Evolutionary conservation across 1,284 basidiomycete species (phyloP), one percentile per base, ranked within the genome.

Genomic region (Ustilago nuda): DNA sequence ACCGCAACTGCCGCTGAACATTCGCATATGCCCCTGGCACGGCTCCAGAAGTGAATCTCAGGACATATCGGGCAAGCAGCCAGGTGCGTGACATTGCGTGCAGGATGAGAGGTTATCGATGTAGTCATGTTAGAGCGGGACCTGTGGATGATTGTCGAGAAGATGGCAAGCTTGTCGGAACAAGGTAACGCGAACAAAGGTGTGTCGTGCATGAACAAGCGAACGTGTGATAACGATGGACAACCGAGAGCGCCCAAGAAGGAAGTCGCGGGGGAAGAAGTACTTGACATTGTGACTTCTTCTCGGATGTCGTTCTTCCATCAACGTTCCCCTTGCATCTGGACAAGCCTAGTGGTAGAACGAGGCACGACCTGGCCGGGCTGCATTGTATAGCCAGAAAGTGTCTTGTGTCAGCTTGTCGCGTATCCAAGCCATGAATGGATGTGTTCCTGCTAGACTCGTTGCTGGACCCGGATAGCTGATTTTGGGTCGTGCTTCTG

Each of bases 151-250:
- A 45, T 19, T 3, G 19, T 45, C 30, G 35, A 9, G 23, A 17
- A 41, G 27, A 19, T 30, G 17, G 32, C 45, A 53, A 52, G 8
- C n/a, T 36, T 23, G n/a, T 33, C 35, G 23, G 23, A 2, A 27
- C 23, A 27, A 27, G 23, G 23, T 27, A 27, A 27, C 2, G 23
- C 23, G 23, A 27, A 27, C 23, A 27, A 27, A 27, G 23, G 23
- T 27, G 23, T 27, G 23, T 27, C 23, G 23, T 60, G 56, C 60
- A 66, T 37, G 48, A 19, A 52, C 8, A 56, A 50, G 61, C 64
- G 70, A 72, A 72, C 70, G 70, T 72, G 70, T 65, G 65, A 72
- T 64, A 72, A 64, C 65, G 53, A 30, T 45, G 41, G 48, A 53
- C 54, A 72, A 65, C 70, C 70, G 70, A 72, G 57, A 54, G 2